These are phyloP conservation scores for Claviceps humidiphila DNA, from an alignment of 2,329 filamentous ascomycete species.

Conservation along the genomic window DNA sequence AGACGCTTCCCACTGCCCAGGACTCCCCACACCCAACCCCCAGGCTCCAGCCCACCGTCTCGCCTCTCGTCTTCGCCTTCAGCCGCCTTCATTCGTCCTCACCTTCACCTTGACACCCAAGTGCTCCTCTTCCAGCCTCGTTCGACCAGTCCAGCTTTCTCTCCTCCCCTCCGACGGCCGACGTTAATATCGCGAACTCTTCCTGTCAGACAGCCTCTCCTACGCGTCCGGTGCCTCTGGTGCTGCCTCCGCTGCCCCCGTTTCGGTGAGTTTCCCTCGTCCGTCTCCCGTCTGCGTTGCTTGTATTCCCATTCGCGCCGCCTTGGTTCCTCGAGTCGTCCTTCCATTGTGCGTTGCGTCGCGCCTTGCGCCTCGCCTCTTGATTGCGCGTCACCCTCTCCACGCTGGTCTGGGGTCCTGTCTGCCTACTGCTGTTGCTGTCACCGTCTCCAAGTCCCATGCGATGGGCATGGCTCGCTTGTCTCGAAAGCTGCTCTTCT, in stretches of 20 bases:
- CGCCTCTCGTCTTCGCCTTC: not conserved
- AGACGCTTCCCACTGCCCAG: not conserved
- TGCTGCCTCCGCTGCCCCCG: not conserved
- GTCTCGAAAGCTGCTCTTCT: conserved; percentile 3
- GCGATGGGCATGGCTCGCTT: conserved; percentile 2
- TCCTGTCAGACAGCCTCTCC: not conserved
- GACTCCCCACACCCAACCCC: not conserved
- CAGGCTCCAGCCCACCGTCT: not conserved
- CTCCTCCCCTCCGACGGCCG: not conserved
- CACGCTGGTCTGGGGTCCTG: not conserved
- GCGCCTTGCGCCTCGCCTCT: not conserved
- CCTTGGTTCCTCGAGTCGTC: conserved; percentile 2
- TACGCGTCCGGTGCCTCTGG: not conserved
- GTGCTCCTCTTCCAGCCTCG: conserved; percentile 1
- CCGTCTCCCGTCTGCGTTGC: not conserved
- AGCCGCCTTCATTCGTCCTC: not conserved
- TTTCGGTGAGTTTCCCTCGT: conserved; percentile 3
- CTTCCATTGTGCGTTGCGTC: conserved; percentile 2
- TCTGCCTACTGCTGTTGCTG: conserved; percentile 3
- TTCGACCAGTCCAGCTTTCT: conserved; percentile 1
- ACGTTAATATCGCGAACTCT: not conserved
- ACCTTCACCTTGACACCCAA: conserved; percentile 2
- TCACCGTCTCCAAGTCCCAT: not conserved
- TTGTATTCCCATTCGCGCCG: conserved; percentile 3
- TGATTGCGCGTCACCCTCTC: not conserved